Evolutionary conservation across 2,329 filamentous ascomycete species (phyloP).

Genomic region (Dothistroma septosporum): DNA sequence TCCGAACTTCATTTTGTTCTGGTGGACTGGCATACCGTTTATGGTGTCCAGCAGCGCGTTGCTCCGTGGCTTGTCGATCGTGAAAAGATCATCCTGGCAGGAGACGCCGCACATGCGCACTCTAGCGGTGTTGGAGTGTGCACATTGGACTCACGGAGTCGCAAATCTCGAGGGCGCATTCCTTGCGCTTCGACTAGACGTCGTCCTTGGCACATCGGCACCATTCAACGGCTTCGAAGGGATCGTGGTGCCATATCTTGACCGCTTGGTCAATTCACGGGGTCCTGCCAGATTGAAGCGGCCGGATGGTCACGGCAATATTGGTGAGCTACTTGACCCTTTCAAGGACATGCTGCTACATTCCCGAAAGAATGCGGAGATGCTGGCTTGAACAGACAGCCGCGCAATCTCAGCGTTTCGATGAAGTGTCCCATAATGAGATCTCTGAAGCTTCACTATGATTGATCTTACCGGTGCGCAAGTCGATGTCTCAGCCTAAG

Average conservation of each 20-base stretch:
- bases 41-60: constrained; percentile 4
- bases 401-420: neutral
- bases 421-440: neutral
- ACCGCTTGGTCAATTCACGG: constrained; percentile 3
- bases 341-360: constrained; percentile 11
- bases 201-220: constrained; percentile 16
- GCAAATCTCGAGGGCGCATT: constrained; percentile 25
- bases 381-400: neutral
- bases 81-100: constrained; percentile 27
- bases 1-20: constrained; percentile 38
- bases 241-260: constrained; percentile 8
- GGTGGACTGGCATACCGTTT: constrained; percentile 4
- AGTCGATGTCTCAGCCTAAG: neutral
- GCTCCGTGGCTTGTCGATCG: constrained; percentile 2
- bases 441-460: too few relatives aligned
- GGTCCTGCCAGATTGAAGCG: neutral
- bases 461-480: neutral
- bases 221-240: constrained; percentile 8
- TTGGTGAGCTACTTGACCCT: constrained; percentile 12
- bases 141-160: constrained; percentile 35
- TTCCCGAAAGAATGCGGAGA: neutral
- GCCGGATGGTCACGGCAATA: constrained; percentile 1
- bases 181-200: constrained; percentile 35
- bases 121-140: constrained; percentile 33
- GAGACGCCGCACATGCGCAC: constrained; percentile 35